These are phyloP conservation scores for Daldinia vernicosa DNA, from an alignment of 495 filamentous ascomycete genomes.

Conservation along the genomic window DNA sequence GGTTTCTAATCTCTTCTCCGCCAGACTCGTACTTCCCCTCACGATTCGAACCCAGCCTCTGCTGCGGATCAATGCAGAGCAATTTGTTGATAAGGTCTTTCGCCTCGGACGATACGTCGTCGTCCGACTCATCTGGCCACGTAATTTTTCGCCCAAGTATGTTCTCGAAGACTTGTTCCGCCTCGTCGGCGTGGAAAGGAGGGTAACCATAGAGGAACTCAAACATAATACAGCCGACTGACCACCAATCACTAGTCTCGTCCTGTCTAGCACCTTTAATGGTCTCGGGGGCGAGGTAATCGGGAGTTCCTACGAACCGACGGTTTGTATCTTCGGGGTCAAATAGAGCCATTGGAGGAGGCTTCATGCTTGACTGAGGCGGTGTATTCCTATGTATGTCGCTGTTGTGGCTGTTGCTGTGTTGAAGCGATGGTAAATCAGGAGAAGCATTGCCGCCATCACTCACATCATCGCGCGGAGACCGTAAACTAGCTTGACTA, in stretches of 20 bases:
- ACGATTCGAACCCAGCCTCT: conserved; percentile 84
- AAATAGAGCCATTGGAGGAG: conserved; percentile 94
- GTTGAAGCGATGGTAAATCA: conserved; percentile 71
- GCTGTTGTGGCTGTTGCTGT: conserved; percentile 64
- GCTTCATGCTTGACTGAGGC: conserved; percentile 82
- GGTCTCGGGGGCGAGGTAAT: conserved; percentile 96
- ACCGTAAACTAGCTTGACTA: conserved; percentile 61
- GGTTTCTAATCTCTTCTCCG: conserved; percentile 86
- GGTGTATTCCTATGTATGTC: conserved; percentile 61
- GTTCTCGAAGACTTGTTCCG: conserved; percentile 96
- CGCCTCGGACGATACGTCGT: conserved; percentile 79
- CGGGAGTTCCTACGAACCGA: conserved; percentile 94
- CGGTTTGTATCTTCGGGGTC: conserved; percentile 94
- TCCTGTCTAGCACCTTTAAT: conserved; percentile 95
- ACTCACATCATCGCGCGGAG: conserved; percentile 60
- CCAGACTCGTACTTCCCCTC: conserved; percentile 81
- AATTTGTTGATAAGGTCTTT: conserved; percentile 93
- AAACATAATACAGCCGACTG: conserved; percentile 94
- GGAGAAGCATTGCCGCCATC: conserved; percentile 70
- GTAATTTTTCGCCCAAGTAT: conserved; percentile 88
- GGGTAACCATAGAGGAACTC: conserved; percentile 92
- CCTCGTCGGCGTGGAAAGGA: conserved; percentile 89
- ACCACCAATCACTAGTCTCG: conserved; percentile 99
- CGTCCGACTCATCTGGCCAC: conserved; percentile 81
- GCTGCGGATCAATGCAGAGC: conserved; percentile 79